Evolutionary conservation across 2,329 filamentous ascomycete species (phyloP).

Genomic region (Phoma sp.): DNA sequence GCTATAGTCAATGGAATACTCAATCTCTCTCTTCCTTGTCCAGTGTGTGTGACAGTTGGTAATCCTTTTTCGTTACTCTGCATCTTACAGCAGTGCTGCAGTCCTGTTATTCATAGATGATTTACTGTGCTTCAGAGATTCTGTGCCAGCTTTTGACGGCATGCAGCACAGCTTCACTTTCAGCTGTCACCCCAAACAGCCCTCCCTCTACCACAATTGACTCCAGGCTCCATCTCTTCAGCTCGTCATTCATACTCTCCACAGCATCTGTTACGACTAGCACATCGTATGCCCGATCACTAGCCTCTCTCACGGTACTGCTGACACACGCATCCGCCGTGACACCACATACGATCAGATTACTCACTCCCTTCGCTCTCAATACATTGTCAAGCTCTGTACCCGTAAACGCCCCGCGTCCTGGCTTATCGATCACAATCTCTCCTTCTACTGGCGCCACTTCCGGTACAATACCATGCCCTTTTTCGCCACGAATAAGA

Average conservation of each 20-base stretch:
- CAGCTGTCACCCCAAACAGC: conserved; percentile 35
- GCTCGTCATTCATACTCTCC: conserved; percentile 36
- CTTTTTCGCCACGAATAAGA: conserved; percentile 62
- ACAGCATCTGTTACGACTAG: conserved; percentile 58
- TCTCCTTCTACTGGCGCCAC: conserved; percentile 56
- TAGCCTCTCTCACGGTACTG: conserved; percentile 62
- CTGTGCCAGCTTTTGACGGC: conserved; percentile 33
- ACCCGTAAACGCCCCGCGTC: conserved; percentile 59
- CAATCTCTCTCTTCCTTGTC: conserved; percentile 1
- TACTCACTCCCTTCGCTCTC: conserved; percentile 58
- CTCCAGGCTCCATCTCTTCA: conserved; percentile 40
- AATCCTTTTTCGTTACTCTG: neutral
- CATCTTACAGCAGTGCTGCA: neutral
- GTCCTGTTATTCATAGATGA: no score
- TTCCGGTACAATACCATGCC: conserved; percentile 64
- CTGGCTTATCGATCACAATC: conserved; percentile 62
- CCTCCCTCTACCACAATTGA: conserved; percentile 36
- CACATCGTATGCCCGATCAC: conserved; percentile 62
- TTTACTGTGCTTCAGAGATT: neutral
- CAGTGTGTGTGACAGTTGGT: neutral
- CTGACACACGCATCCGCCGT: conserved; percentile 64
- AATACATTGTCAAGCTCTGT: conserved; percentile 62
- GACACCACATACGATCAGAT: conserved; percentile 60
- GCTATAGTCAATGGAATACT: conserved; percentile 38
- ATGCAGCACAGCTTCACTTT: conserved; percentile 28